Conservation (phyloP, 768 basidiomycete genomes). For the Pholiota microspora region DNA sequence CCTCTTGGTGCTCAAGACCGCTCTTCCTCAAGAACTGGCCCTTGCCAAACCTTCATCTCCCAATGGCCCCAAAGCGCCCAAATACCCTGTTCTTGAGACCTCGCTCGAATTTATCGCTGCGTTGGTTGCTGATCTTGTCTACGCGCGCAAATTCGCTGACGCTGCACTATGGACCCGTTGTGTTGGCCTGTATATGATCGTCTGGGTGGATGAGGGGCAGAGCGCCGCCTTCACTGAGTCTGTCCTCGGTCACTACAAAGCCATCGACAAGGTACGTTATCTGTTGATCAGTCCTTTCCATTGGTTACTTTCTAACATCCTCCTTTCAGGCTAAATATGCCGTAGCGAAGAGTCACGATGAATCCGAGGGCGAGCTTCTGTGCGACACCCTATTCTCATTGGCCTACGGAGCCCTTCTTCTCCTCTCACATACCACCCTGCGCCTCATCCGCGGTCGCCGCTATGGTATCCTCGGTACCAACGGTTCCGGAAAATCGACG, state of each 20-base stretch:
- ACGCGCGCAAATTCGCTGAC: slow-evolving; percentile 55
- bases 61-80: slow-evolving; percentile 52
- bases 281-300: background rate
- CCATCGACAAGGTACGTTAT: slow-evolving; percentile 62
- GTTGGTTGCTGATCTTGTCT: slow-evolving; percentile 75
- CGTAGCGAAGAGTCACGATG: slow-evolving; percentile 34
- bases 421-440: slow-evolving; percentile 91
- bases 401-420: slow-evolving; percentile 90
- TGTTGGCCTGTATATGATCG: slow-evolving; percentile 65
- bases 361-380: slow-evolving; percentile 80
- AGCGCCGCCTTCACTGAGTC: slow-evolving; percentile 55
- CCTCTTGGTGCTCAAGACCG: slow-evolving; percentile 52
- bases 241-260: slow-evolving; percentile 70
- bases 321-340: slow-evolving; percentile 56
- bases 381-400: slow-evolving; percentile 95
- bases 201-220: slow-evolving; percentile 63
- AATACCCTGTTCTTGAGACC: slow-evolving; percentile 54
- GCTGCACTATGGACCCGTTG: slow-evolving; percentile 63
- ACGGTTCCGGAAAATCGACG: slow-evolving; percentile 95
- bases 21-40: slow-evolving; percentile 52
- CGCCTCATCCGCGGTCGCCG: slow-evolving; percentile 87
- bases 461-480: slow-evolving; percentile 95
- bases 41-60: slow-evolving; percentile 38
- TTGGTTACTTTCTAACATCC: background rate
- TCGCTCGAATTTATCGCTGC: slow-evolving; percentile 72